Evolutionary conservation across 1,284 basidiomycete species (phyloP).

Genomic region (Bjerkandera adusta): DNA sequence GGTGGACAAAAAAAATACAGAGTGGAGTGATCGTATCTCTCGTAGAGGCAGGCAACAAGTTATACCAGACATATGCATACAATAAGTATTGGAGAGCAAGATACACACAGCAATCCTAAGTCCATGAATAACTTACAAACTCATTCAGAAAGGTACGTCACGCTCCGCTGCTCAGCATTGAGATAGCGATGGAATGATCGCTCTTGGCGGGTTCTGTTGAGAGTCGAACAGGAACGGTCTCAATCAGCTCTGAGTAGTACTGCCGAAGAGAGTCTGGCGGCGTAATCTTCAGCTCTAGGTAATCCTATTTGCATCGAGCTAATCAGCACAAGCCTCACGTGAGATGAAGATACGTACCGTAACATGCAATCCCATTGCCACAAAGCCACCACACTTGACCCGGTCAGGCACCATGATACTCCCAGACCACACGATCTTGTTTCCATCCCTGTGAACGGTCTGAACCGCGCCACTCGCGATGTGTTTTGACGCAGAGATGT

Average conservation of each 20-base stretch:
- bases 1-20: too few relatives aligned
- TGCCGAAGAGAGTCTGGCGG: slow-evolving; percentile 20
- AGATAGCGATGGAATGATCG: too few relatives aligned
- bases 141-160: too few relatives aligned
- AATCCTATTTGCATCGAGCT: slow-evolving; percentile 20
- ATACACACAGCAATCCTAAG: too few relatives aligned
- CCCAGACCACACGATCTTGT: slow-evolving; percentile 29
- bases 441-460: slow-evolving; percentile 17
- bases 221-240: slow-evolving; percentile 25
- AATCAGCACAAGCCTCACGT: slow-evolving; percentile 4
- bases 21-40: too few relatives aligned
- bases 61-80: too few relatives aligned
- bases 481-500: slow-evolving; percentile 18
- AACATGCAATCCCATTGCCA: slow-evolving; percentile 25
- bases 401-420: slow-evolving; percentile 21
- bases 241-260: slow-evolving; percentile 22
- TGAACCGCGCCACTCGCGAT: slow-evolving; percentile 27
- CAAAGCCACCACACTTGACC: slow-evolving; percentile 24
- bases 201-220: slow-evolving; percentile 29
- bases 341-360: slow-evolving; percentile 20
- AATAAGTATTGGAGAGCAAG: too few relatives aligned
- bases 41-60: too few relatives aligned
- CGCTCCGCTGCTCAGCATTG: too few relatives aligned
- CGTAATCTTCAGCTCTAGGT: slow-evolving; percentile 24
- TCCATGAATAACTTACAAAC: too few relatives aligned